A percentile compares a stretch with the other conserved stretches of the same genome.
Conservation (phyloP, 1,284 basidiomycete genomes). For the Trametes versicolor region DNA sequence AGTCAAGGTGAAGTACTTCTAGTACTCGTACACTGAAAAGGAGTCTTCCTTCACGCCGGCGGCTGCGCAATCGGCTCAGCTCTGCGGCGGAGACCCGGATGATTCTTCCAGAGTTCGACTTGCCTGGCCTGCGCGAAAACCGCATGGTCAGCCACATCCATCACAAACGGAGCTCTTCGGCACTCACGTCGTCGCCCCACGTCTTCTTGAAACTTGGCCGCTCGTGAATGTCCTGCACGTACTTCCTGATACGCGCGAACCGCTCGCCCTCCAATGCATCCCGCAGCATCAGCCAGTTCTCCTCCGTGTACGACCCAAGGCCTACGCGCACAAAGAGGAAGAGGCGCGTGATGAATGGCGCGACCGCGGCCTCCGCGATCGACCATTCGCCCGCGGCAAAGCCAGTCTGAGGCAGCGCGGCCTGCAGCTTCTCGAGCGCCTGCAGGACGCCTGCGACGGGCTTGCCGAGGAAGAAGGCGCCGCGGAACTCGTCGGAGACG, state of each 20-base stretch:
- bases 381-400: constrained; percentile 51
- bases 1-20: background rate
- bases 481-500: constrained; percentile 53
- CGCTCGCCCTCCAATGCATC: constrained; percentile 37
- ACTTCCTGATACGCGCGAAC: constrained; percentile 43
- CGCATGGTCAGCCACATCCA: background rate
- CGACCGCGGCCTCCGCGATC: constrained; percentile 62
- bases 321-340: constrained; percentile 41
- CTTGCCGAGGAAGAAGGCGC: constrained; percentile 47
- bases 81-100: constrained; percentile 8
- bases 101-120: constrained; percentile 12
- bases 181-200: constrained; percentile 44
- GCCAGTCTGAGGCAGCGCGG: constrained; percentile 40
- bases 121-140: background rate
- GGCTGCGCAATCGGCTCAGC: background rate
- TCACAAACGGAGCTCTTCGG: background rate
- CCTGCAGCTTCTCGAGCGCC: constrained; percentile 45
- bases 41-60: background rate
- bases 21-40: background rate
- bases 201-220: constrained; percentile 45
- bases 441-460: constrained; percentile 54
- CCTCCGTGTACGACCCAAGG: constrained; percentile 42
- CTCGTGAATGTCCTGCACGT: constrained; percentile 40
- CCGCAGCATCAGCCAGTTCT: constrained; percentile 41
- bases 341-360: constrained; percentile 48